A percentile compares a stretch with the other conserved stretches of the same genome.
These are phyloP conservation scores for Kluyveromyces lactis DNA, from an alignment of 805 yeast species.

Conservation along the genomic window DNA sequence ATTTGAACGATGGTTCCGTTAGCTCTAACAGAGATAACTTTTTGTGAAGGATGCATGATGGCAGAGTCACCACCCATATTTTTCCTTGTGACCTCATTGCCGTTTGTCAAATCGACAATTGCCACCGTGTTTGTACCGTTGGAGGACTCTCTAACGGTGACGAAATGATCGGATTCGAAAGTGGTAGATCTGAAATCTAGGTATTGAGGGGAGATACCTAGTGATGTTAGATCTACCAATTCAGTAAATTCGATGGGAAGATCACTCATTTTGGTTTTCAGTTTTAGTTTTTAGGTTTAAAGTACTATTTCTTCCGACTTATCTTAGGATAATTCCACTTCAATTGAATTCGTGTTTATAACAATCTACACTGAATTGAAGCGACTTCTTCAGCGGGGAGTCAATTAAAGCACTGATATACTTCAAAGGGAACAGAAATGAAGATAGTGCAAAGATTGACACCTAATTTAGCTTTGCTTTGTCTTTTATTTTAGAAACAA, in stretches of 20 bases:
- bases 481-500: no score
- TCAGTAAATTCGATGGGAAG: slow-evolving; percentile 97
- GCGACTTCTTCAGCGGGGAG: no score
- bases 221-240: slow-evolving; percentile 75
- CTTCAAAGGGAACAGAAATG: no score
- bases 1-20: slow-evolving; percentile 94
- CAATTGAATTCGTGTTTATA: no score
- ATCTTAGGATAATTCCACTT: no score
- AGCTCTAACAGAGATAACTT: slow-evolving; percentile 88
- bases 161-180: slow-evolving; percentile 84
- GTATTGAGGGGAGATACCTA: slow-evolving; percentile 79
- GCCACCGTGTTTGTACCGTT: slow-evolving; percentile 82
- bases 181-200: slow-evolving; percentile 92
- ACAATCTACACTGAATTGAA: no score
- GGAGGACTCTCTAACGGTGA: slow-evolving; percentile 64
- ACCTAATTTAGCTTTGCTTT: no score
- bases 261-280: slow-evolving; percentile 38
- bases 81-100: slow-evolving; percentile 75
- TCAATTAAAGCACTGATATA: background rate
- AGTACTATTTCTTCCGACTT: no score
- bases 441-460: no score
- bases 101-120: slow-evolving; percentile 74
- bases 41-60: slow-evolving; percentile 86
- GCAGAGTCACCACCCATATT: slow-evolving; percentile 97
- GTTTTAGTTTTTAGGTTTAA: background rate